Conservation (phyloP, 2,329 filamentous ascomycete species). For the Acephala macrosclerotiorum region DNA sequence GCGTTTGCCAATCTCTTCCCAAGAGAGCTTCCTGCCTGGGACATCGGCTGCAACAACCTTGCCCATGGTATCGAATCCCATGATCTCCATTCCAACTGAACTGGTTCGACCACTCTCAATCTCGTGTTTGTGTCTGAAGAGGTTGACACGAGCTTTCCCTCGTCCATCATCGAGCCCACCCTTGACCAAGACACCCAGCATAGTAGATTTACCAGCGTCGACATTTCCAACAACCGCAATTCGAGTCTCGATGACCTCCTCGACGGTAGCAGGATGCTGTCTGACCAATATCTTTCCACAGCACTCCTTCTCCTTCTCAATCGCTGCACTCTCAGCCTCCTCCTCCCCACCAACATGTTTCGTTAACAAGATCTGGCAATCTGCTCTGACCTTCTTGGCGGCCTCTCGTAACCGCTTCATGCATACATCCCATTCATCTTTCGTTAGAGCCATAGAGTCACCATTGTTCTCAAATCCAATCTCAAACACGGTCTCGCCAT, state of each 20-base stretch:
- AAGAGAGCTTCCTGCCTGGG: constrained; percentile 86
- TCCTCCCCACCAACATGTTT: constrained; percentile 85
- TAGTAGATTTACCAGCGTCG: constrained; percentile 95
- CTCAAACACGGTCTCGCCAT: constrained; percentile 91
- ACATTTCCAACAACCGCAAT: constrained; percentile 98
- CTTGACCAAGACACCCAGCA: constrained; percentile 95
- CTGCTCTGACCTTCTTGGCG: constrained; percentile 70
- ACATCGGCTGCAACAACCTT: constrained; percentile 83
- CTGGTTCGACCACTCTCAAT: constrained; percentile 94
- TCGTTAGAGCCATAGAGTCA: constrained; percentile 79
- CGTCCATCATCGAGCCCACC: constrained; percentile 94
- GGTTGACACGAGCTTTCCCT: constrained; percentile 90
- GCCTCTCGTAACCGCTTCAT: constrained; percentile 70
- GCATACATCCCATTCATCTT: constrained; percentile 78
- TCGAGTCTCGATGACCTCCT: constrained; percentile 92
- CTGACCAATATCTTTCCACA: constrained; percentile 89
- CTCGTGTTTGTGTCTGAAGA: constrained; percentile 98
- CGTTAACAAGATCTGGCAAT: constrained; percentile 86
- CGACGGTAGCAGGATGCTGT: constrained; percentile 73
- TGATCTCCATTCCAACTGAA: constrained; percentile 98
- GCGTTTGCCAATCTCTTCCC: constrained; percentile 96
- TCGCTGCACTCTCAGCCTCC: constrained; percentile 57
- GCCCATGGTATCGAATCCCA: constrained; percentile 92
- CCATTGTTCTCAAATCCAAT: constrained; percentile 90
- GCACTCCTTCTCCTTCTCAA: constrained; percentile 74